These are phyloP conservation scores for Clitopilus hobsonii DNA, from an alignment of 768 basidiomycete genomes.

Conservation along the genomic window DNA sequence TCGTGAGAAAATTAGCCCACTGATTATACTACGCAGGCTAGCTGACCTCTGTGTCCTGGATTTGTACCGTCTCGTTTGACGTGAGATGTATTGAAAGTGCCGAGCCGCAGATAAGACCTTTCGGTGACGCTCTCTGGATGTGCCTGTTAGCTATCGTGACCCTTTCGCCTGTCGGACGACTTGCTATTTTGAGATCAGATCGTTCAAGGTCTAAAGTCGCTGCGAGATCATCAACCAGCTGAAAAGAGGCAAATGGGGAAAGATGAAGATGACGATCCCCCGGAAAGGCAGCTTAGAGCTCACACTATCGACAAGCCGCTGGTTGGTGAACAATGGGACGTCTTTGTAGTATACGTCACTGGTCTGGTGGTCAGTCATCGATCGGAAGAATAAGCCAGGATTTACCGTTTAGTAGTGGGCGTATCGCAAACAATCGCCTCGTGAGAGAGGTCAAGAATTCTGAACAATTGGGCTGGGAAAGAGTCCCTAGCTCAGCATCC, in stretches of 20 bases:
- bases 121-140: constrained; percentile 79
- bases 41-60: constrained; percentile 56
- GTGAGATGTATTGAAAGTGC: constrained; percentile 54
- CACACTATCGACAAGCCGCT: constrained; percentile 77
- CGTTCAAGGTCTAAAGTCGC: constrained; percentile 74
- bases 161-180: constrained; percentile 11
- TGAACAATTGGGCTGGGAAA: constrained; percentile 70
- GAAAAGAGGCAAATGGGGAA: not conserved
- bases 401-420: constrained; percentile 64
- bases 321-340: constrained; percentile 70
- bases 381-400: not conserved
- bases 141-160: constrained; percentile 3
- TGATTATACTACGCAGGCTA: not conserved
- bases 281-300: not conserved
- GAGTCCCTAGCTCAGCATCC: no score
- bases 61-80: constrained; percentile 45
- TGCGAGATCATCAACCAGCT: constrained; percentile 89
- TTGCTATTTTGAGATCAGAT: constrained; percentile 76
- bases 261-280: not conserved
- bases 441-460: constrained; percentile 64
- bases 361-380: constrained; percentile 6
- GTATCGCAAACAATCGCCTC: constrained; percentile 52
- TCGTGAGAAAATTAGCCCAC: not conserved
- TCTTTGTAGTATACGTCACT: constrained; percentile 92
- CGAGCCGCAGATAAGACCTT: constrained; percentile 79